These are phyloP conservation scores for Populus pruinosa DNA, from an alignment of 345 rosid species.

Conservation along the genomic window DNA sequence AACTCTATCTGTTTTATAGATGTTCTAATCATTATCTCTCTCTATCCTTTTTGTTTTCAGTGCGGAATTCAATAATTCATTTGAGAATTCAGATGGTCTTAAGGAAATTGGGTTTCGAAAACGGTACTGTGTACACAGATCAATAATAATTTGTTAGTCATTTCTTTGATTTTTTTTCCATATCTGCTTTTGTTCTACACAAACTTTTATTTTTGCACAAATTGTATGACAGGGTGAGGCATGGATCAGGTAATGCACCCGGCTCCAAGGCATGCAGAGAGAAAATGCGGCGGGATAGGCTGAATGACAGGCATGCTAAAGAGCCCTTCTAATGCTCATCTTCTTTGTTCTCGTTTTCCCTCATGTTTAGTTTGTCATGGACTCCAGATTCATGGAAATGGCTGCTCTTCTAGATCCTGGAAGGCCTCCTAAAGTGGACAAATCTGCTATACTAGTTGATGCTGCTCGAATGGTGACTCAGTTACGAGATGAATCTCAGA, in stretches of 20 bases:
- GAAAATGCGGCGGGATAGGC: slow-evolving; percentile 23
- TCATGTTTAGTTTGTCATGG: background rate
- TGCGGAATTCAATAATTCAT: slow-evolving; percentile 30
- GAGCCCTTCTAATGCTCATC: background rate
- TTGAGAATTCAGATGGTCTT: slow-evolving; percentile 26
- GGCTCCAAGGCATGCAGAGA: slow-evolving; percentile 27
- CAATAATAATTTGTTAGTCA: background rate
- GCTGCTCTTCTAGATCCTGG: slow-evolving; percentile 33
- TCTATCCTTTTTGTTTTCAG: slow-evolving; percentile 18
- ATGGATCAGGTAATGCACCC: slow-evolving; percentile 9
- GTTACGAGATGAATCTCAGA: slow-evolving; percentile 25
- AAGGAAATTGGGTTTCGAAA: slow-evolving; percentile 35
- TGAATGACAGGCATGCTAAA: slow-evolving; percentile 25
- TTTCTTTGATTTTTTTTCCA: background rate
- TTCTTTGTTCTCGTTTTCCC: background rate
- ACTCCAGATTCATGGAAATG: slow-evolving; percentile 36
- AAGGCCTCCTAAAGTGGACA: slow-evolving; percentile 34
- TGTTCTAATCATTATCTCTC: background rate
- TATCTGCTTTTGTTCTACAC: background rate
- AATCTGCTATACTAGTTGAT: slow-evolving; percentile 30
- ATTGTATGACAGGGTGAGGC: slow-evolving; percentile 15
- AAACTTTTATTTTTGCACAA: background rate
- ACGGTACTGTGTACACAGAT: slow-evolving; percentile 20
- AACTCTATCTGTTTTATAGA: background rate
- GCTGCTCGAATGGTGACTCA: slow-evolving; percentile 31